Conservation (phyloP, 2,329 filamentous ascomycete genomes). For the Diaporthe vaccinii region DNA sequence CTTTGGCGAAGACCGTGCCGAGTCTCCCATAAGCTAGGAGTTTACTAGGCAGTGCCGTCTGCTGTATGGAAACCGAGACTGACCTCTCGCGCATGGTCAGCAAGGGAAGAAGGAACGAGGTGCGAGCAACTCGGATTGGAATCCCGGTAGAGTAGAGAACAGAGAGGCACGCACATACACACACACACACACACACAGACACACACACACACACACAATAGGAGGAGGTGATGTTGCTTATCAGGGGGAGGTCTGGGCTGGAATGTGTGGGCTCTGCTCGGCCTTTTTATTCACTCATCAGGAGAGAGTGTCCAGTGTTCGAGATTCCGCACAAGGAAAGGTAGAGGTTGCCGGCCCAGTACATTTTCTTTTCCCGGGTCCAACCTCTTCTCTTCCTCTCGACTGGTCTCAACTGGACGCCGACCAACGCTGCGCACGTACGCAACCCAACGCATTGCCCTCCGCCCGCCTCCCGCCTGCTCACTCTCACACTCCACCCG, state of each 20-base stretch:
- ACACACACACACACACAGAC: neutral
- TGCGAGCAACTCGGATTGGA: constrained; percentile 13
- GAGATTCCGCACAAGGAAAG: constrained; percentile 1
- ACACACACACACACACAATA: neutral
- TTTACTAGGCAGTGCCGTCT: neutral
- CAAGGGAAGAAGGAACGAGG: constrained; percentile 10
- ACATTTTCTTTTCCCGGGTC: neutral
- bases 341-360: neutral
- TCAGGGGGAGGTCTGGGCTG: constrained; percentile 25
- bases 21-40: neutral
- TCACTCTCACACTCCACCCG: constrained; percentile 15
- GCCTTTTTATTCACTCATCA: constrained; percentile 8
- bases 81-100: neutral
- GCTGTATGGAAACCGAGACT: neutral
- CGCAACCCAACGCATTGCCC: neutral
- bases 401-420: constrained; percentile 14
- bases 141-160: constrained; percentile 10
- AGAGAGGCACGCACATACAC: neutral
- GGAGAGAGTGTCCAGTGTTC: constrained; percentile 13
- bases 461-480: constrained; percentile 3
- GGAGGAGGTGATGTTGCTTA: constrained; percentile 21
- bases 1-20: neutral
- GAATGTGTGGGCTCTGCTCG: constrained; percentile 23
- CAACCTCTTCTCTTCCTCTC: constrained; percentile 12
- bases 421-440: constrained; percentile 26